phyloP scores from a whole-genome alignment of 2,329 filamentous ascomycete genomes.

The Colletotrichum lindemuthianum region DNA sequence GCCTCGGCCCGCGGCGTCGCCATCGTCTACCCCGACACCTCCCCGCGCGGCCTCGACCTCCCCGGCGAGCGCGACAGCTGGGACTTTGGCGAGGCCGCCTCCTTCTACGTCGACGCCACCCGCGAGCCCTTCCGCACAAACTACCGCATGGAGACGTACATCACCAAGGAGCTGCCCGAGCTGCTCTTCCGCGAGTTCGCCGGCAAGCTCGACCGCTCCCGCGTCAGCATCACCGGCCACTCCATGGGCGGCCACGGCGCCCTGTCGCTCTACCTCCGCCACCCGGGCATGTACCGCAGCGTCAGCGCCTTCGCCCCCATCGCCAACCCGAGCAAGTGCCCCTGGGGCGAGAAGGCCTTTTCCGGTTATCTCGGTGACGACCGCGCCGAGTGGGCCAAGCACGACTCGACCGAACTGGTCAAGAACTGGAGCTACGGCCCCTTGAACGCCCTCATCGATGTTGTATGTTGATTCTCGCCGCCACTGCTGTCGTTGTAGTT shows the following conservation, averaged over 20 bases:
- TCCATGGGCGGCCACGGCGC: constrained; percentile 98
- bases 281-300: constrained; percentile 88
- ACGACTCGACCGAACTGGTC: constrained; percentile 92
- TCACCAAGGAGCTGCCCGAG: constrained; percentile 86
- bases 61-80: constrained; percentile 87
- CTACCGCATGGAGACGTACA: constrained; percentile 96
- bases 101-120: constrained; percentile 94
- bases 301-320: constrained; percentile 94
- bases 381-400: constrained; percentile 81
- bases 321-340: constrained; percentile 83
- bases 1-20: constrained; percentile 86
- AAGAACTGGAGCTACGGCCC: constrained; percentile 73
- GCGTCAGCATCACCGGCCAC: constrained; percentile 90
- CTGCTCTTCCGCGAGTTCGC: constrained; percentile 78
- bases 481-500: too few relatives aligned
- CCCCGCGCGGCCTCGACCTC: constrained; percentile 83
- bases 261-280: constrained; percentile 89
- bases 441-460: constrained; percentile 86
- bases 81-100: constrained; percentile 92
- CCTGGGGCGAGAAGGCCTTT: constrained; percentile 98
- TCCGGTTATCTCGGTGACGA: constrained; percentile 86
- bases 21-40: constrained; percentile 95
- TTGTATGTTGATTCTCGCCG: constrained; percentile 63
- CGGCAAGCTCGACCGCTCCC: constrained; percentile 71
- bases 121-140: constrained; percentile 76